phyloP scores from a whole-genome alignment of 805 yeast genomes.

The Lipomyces kockii region DNA sequence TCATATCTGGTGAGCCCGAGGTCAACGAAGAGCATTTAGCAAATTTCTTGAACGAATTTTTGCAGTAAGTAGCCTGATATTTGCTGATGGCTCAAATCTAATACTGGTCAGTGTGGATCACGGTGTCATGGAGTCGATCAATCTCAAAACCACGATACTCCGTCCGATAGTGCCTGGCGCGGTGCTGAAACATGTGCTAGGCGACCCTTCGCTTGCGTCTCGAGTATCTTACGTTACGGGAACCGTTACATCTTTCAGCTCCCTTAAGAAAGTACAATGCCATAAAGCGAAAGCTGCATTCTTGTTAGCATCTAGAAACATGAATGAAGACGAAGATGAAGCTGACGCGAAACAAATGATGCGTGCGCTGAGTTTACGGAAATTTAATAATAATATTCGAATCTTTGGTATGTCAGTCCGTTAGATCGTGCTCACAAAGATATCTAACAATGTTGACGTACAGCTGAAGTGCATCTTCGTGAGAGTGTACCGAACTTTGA shows the following conservation, averaged over 20 bases:
- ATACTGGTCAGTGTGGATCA: constrained; percentile 19
- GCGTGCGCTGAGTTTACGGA: constrained; percentile 22
- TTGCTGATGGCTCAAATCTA: not conserved
- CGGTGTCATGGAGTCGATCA: constrained; percentile 26
- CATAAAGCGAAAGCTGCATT: constrained; percentile 21
- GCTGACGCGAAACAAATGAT: constrained; percentile 29
- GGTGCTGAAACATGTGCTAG: constrained; percentile 8
- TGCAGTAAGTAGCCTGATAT: constrained; percentile 9
- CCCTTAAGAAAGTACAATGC: constrained; percentile 14
- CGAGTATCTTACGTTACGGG: constrained; percentile 25
- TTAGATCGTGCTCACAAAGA: not conserved
- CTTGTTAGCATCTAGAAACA: constrained; percentile 18
- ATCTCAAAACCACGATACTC: constrained; percentile 15
- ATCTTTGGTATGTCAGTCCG: constrained; percentile 14
- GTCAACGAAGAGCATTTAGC: constrained; percentile 20
- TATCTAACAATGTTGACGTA: not conserved
- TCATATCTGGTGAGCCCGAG: constrained; percentile 21
- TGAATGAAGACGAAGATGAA: constrained; percentile 14
- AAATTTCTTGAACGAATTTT: constrained; percentile 20
- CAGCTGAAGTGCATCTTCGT: constrained; percentile 25
- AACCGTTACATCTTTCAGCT: constrained; percentile 19
- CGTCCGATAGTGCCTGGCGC: constrained; percentile 17
- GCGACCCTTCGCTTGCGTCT: constrained; percentile 13
- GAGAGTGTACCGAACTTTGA: constrained; percentile 27
- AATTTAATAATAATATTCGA: constrained; percentile 14